These are phyloP conservation scores for Mrakia blollopis DNA, from an alignment of 768 basidiomycete species.

Conservation along the genomic window DNA sequence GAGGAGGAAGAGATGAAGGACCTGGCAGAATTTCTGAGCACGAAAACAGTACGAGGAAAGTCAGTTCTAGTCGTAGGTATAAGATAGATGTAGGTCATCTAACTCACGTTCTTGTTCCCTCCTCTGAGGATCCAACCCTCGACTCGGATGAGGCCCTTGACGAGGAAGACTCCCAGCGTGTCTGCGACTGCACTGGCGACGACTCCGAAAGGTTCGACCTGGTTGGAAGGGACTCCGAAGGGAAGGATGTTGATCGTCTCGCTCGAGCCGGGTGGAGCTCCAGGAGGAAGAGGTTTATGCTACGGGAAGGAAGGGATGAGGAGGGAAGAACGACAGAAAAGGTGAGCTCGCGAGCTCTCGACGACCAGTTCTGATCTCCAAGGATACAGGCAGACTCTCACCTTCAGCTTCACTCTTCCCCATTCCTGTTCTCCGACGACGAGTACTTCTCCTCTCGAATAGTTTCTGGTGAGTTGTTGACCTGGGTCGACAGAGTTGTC, in stretches of 20 bases:
- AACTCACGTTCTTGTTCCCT: slow-evolving; percentile 40
- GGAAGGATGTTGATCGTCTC: slow-evolving; percentile 33
- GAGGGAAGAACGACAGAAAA: slow-evolving; percentile 20
- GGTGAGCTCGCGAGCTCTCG: slow-evolving; percentile 33
- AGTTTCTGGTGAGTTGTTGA: too few relatives aligned
- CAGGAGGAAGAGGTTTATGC: slow-evolving; percentile 17
- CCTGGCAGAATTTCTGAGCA: slow-evolving; percentile 69
- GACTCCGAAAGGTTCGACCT: slow-evolving; percentile 40
- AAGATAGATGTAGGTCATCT: too few relatives aligned
- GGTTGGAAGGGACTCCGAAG: slow-evolving; percentile 28
- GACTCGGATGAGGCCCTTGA: slow-evolving; percentile 40
- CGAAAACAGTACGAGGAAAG: slow-evolving; percentile 28
- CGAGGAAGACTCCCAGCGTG: slow-evolving; percentile 38
- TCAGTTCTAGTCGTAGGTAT: slow-evolving; percentile 33
- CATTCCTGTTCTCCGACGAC: slow-evolving; percentile 14
- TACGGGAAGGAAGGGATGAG: neutral
- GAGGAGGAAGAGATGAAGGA: slow-evolving; percentile 79
- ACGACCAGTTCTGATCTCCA: neutral
- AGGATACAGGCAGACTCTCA: slow-evolving; percentile 33
- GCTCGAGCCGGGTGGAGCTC: neutral
- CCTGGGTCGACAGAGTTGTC: neutral
- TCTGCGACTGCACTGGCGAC: slow-evolving; percentile 37
- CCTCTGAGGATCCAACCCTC: slow-evolving; percentile 43
- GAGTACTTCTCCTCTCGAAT: slow-evolving; percentile 26
- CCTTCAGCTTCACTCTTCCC: slow-evolving; percentile 41